Evolutionary conservation across 2,329 filamentous ascomycete genomes (phyloP), one percentile per base, ranked within the genome.

Genomic region (Colletotrichum sp.): DNA sequence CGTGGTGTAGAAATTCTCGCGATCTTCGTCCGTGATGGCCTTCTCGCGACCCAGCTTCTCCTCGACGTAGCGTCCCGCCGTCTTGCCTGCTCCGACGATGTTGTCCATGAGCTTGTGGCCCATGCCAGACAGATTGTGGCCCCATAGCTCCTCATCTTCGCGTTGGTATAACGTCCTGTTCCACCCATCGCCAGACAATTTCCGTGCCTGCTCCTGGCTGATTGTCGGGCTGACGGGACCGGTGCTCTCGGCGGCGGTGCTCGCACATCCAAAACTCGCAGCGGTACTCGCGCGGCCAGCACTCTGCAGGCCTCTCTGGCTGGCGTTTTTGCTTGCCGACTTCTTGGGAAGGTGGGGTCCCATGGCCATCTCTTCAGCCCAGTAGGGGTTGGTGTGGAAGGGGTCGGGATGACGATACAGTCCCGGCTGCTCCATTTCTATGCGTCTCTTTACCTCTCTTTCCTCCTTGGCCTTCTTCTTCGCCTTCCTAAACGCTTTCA

Each of bases 111-210:
- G 78, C 80, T 90, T 88, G 79, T 92, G 90, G 62, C 90, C 87
- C 73, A 89, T 87, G 78, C 87, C 81, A 62, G 87, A 83, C 70
- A 89, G 85, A 79, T 93, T 91, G 77, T 90, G 84, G 21, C 95
- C 95, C 94, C 95, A 97, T 7, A 98, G 88, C 78, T 94, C 92
- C 84, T 98, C 96, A 78, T 98, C 96, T 82, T 97, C 95, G 69
- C 96, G 89, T 83, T 98, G 95, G 82, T 97, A 96, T 76, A 94
- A 91, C 83, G 92, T 92, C 79, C 89, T 89, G 81, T 97, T 96
- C 94, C 94, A 96, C 63, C 92, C 93, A 64, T 91, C 90, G 48
- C 82, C 84, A 34, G 83, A 84, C 52, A 84, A 76, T 78, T 85
- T 88, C 62, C 83, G 83, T 34, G 84, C 83, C 80, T 91, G 87